Evolutionary conservation across 805 yeast species (phyloP), one percentile per base, ranked within the genome.

Genomic region (Lipomyces japonicus): DNA sequence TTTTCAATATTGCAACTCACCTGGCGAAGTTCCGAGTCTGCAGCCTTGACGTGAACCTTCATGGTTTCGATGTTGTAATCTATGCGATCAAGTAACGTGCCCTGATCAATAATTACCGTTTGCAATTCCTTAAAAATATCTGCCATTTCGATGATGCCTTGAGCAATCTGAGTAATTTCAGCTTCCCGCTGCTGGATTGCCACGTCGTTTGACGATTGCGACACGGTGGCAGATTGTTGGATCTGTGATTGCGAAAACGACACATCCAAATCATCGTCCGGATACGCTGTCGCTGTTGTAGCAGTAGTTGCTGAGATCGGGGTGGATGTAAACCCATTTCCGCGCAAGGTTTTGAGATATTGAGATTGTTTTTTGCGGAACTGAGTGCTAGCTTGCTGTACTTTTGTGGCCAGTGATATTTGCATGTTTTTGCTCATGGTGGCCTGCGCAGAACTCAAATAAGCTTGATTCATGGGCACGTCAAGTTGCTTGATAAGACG

Each of bases 121-220:
- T 95, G 97, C 78, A 93, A 78, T 63, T 93, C 97, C 65, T 85
- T 84, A 72, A 93, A 93, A 39, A 93, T 91, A 1, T 91, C 87
- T 26, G 95, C 85, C 1, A 93, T 86, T 65, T 93, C 99, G 36
- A 91, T 71, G 39, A 93, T 95, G 44, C 97, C 96, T 73, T 86
- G 87, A 3, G 98, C 97, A 46, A 93, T 76, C 58, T 84, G 85
- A 28, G 85, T 84, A 46, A 93, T 93, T 63, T 91, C 98, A 46
- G 81, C 78, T 63, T 93, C 98, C 46, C 98, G 75, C 59, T 85
- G 87, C 48, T 79, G 76, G 32, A 86, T 66, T 46, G 69, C 67
- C 23, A 68, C 67, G 50, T 73, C 76, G 34, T 71, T 68, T 4
- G 74, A 61, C 14, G 61, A 34, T 23, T 46, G 50, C 12, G 46